Conservation (phyloP, 768 basidiomycete genomes). For the Paxillus ammoniavirescens region DNA sequence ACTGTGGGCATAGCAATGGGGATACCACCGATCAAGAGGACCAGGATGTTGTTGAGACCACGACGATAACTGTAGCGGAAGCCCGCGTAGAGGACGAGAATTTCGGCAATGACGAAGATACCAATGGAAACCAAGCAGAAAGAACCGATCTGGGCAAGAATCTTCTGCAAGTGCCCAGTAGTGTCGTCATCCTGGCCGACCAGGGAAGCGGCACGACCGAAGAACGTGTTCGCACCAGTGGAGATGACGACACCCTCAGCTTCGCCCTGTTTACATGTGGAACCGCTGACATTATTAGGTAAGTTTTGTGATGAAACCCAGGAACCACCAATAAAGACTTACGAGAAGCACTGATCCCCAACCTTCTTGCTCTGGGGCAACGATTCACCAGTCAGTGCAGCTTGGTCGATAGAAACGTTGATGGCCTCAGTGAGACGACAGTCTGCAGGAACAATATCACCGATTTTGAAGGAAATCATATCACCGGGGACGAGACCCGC, state of each 20-base stretch:
- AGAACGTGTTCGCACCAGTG: slow-evolving; percentile 97
- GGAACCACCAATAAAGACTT: slow-evolving; percentile 34
- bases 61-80: slow-evolving; percentile 90
- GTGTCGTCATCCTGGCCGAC: slow-evolving; percentile 98
- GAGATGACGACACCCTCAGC: slow-evolving; percentile 99
- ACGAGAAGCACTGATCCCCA: slow-evolving; percentile 98
- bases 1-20: slow-evolving; percentile 99
- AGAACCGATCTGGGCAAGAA: slow-evolving; percentile 95
- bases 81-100: slow-evolving; percentile 88
- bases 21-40: slow-evolving; percentile 99
- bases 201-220: slow-evolving; percentile 96
- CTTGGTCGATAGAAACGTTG: slow-evolving; percentile 98
- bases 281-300: slow-evolving; percentile 56
- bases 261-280: slow-evolving; percentile 98
- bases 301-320: not conserved
- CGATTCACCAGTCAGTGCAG: slow-evolving; percentile 96
- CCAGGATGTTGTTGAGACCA: slow-evolving; percentile 96
- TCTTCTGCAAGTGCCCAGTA: slow-evolving; percentile 97
- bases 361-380: slow-evolving; percentile 90
- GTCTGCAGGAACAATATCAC: slow-evolving; percentile 97
- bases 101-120: slow-evolving; percentile 93
- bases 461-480: slow-evolving; percentile 97
- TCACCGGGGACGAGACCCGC: slow-evolving; percentile 91
- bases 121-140: slow-evolving; percentile 98
- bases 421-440: slow-evolving; percentile 95